These are phyloP conservation scores for Teunomyces stri DNA, from an alignment of 805 yeast species.

Conservation along the genomic window DNA sequence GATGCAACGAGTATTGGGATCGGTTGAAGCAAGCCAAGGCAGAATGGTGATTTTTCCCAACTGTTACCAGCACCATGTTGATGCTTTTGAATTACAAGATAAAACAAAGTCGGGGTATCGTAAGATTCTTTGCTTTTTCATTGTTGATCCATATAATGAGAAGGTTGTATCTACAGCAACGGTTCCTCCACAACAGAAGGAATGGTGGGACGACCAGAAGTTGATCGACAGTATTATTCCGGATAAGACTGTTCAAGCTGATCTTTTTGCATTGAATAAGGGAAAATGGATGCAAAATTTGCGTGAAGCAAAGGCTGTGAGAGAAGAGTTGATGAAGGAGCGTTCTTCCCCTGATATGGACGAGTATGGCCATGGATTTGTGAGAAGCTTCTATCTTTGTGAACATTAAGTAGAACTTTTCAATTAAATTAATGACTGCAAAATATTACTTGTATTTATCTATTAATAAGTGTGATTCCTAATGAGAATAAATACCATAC, in stretches of 20 bases:
- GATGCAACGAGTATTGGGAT: constrained; percentile 23
- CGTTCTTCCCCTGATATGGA: constrained; percentile 17
- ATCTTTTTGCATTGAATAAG: constrained; percentile 3
- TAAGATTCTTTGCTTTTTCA: constrained; percentile 38
- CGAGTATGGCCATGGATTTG: constrained; percentile 13
- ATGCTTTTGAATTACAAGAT: constrained; percentile 35
- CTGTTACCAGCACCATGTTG: constrained; percentile 38
- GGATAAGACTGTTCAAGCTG: constrained; percentile 3
- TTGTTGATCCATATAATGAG: constrained; percentile 34
- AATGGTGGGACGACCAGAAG: constrained; percentile 24
- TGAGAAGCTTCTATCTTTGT: constrained; percentile 27
- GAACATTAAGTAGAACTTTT: constrained; percentile 22
- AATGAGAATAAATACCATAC: no score
- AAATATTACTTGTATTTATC: no score
- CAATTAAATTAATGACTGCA: no score
- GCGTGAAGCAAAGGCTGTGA: constrained; percentile 22
- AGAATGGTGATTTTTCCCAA: constrained; percentile 40
- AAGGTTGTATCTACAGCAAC: constrained; percentile 24
- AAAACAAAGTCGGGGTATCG: constrained; percentile 35
- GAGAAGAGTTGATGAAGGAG: constrained; percentile 33
- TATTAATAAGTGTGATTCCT: no score
- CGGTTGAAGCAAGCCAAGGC: constrained; percentile 22
- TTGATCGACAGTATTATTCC: constrained; percentile 10
- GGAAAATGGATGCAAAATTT: constrained; percentile 17
- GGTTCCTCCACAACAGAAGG: constrained; percentile 39